phyloP scores from a whole-genome alignment of 768 basidiomycete genomes.

The Podaxis rugospora region DNA sequence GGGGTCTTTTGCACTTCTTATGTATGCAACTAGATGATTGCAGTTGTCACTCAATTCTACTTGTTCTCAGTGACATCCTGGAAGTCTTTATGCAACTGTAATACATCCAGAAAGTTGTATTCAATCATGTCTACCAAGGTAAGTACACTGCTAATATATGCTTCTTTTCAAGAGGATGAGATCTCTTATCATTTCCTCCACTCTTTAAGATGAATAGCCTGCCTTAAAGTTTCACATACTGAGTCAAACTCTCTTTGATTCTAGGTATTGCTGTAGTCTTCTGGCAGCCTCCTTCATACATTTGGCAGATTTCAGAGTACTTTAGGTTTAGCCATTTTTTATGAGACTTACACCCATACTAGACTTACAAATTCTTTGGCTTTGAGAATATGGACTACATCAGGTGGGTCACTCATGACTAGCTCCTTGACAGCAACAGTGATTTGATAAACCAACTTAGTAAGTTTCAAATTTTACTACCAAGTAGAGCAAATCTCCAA shows the following conservation, averaged over 20 bases:
- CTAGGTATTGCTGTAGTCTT: neutral
- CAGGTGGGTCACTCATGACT: neutral
- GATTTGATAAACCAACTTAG: neutral
- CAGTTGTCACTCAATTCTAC: no score
- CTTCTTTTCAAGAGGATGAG: no score
- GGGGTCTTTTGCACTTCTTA: no score
- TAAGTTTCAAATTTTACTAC: neutral
- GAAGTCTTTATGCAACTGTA: neutral
- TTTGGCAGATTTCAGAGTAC: neutral
- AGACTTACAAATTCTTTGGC: neutral
- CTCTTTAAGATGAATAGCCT: no score
- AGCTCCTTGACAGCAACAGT: neutral
- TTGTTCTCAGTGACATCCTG: neutral
- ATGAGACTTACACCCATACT: neutral
- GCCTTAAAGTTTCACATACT: neutral
- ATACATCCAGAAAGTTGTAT: neutral
- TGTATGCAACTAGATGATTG: no score
- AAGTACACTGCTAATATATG: no score
- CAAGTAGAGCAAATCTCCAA: neutral
- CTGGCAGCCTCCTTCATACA: neutral
- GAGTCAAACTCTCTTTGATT: neutral
- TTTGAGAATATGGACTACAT: neutral
- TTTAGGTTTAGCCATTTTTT: neutral
- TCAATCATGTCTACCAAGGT: neutral
- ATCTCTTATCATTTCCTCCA: no score